phyloP scores from a whole-genome alignment of 805 yeast species.

The Pichia thaimueangensis region DNA sequence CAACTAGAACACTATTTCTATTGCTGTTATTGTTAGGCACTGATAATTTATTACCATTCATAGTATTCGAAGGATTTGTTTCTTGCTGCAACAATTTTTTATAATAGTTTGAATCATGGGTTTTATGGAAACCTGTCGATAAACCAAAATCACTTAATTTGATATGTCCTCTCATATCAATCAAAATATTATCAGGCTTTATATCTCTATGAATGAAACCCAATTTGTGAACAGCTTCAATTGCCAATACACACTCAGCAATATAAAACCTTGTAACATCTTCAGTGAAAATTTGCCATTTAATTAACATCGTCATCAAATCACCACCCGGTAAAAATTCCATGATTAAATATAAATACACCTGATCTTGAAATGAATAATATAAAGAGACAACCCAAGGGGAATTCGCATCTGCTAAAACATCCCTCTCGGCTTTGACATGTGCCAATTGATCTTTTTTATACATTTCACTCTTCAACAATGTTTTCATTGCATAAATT shows the following conservation, averaged over 20 bases:
- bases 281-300: constrained; percentile 90
- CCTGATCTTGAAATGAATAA: constrained; percentile 75
- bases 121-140: constrained; percentile 87
- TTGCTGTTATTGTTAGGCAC: too few relatives aligned
- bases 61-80: constrained; percentile 1
- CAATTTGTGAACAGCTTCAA: constrained; percentile 86
- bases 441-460: constrained; percentile 92
- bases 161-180: constrained; percentile 60
- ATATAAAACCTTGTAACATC: constrained; percentile 89
- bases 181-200: constrained; percentile 87
- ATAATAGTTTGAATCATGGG: constrained; percentile 86
- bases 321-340: constrained; percentile 82
- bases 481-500: constrained; percentile 91
- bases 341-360: constrained; percentile 72
- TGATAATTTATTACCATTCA: too few relatives aligned
- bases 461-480: constrained; percentile 86
- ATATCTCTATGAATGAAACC: constrained; percentile 97
- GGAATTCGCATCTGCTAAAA: constrained; percentile 81
- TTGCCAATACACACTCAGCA: constrained; percentile 94
- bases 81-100: constrained; percentile 73
- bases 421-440: constrained; percentile 94
- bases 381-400: constrained; percentile 85
- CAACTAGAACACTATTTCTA: constrained; percentile 81
- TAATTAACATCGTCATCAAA: constrained; percentile 89
- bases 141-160: constrained; percentile 70